Base-by-base conservation (phyloP, 164 flowering plant species). In the Echeveria elegans region DNA sequence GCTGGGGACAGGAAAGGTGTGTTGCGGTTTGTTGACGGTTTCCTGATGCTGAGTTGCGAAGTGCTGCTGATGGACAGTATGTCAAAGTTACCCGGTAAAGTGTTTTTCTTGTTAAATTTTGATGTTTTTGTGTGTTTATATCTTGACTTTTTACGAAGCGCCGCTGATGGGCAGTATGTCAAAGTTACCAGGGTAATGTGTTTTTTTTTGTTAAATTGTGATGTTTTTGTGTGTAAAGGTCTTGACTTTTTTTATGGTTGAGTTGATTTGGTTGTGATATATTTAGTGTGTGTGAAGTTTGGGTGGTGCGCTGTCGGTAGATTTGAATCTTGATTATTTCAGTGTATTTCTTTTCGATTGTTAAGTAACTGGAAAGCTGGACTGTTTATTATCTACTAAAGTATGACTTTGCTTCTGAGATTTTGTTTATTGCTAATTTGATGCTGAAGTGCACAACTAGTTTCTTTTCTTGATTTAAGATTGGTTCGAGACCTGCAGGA, bases 161-260 rank as follows among this genome's bases (percentile, higher is more conserved):
- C 99, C 28, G 72, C 71, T 73, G 89, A 92, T 77, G 99, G 99
- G 28, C 89, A 92, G 77, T 84, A 73, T 67, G 96, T 92, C 56
- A 95, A 95, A 79, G 89, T 95, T 67, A 88, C 99, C 1, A 97
- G 99, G 94, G 99, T 95, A 89, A 85, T 41, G 69, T 67, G n/a
- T 48, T 36, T 15, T n/a, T n/a, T n/a, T n/a, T 5, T 36, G 16
- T 50, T 26, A 29, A 21, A 31, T 5, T 59, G 61, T 52, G 11
- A 4, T 16, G 3, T 43, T 43, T 43, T 43, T 14, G 15, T 43
- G 47, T 43, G 16, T 43, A 12, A 14, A 43, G 15, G 47, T 43
- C 47, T 43, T 12, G 16, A 43, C 15, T n/a, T 11, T 1, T 43
- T 34, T 34, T n/a, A n/a, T n/a, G n/a, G n/a, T n/a, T n/a, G n/a